Evolutionary conservation across 1,284 basidiomycete species (phyloP), one percentile per base, ranked within the genome.

Genomic region (Marasmius tenuissimus): DNA sequence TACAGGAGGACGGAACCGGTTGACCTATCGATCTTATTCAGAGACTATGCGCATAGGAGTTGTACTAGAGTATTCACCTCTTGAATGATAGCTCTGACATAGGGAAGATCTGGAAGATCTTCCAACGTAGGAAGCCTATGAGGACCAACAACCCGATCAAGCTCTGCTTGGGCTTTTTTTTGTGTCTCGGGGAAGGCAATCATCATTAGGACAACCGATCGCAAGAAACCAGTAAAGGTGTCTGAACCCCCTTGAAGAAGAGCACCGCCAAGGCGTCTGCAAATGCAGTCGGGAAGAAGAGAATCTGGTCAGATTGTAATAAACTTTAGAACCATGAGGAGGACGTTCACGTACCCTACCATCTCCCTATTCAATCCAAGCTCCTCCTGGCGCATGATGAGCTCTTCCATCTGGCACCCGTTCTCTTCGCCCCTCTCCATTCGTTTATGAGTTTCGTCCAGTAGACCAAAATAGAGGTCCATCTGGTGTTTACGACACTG

Each of bases 21-120:
- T 67, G 35, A 64, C 69, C 71, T 57, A 61, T 18, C 10, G 22
- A 59, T 22, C 50, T 16, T 4, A 33, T 14, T 27, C 6, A 10
- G 40, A 51, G 37, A 11, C 20, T 34, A 3, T 35, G 3, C 22
- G 11, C 20, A n/a, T 27, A 10, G 18, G 39, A 10, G 33, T 9
- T 6, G 34, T n/a, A 27, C 27, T 4, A 27, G 27, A 27, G 27
- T 59, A 34, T 39, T 61, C 4, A 61, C 67, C 65, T 70, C 70
- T 52, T 68, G 68, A 40, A 69, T 64, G 12, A 70, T 60, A 11
- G 69, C 70, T 33, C 67, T 66, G 22, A 70, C 55, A 58, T 72
- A 72, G 0, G 71, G 71, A 20, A 72, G 61, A 6, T 62, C 50
- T 22, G 63, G 50, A 37, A 64, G 54, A 40, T 73, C 72, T 4